Evolutionary conservation across 305 asterid species (phyloP), one percentile per base, ranked within the genome.

Genomic region (Fraxinus xanthoxyloides): DNA sequence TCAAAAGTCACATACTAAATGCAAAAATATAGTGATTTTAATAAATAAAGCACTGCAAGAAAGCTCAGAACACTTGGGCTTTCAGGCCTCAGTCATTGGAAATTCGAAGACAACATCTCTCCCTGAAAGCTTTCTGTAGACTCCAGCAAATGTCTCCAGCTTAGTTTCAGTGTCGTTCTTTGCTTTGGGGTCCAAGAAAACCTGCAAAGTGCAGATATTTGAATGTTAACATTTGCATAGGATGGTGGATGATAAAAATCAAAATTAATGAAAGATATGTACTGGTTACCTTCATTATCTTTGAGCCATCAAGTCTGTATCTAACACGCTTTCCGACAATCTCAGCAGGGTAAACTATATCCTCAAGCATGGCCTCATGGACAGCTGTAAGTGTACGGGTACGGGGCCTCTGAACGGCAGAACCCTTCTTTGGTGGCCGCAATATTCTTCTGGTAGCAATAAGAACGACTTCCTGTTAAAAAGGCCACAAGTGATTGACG

Each of bases 301-400:
- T 83, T 38, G 90, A 83, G 13, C 88, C 88, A 79, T 87, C 87
- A 36, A 85, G 23, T 19, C 83, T 84, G 82, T 79, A 87, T 81
- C 89, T 85, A 19, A 86, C 72, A 24, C 85, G 81, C 56, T 83
- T 87, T 34, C 88, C 90, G 38, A 87, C 90, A 65, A 87, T 87
- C 79, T 85, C 90, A 1, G 90, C 90, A 38, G 89, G 89, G 70
- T 75, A 65, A 24, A 85, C 90, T 28, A 87, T 51, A 76, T 87
- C 90, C 87, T 87, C 87, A 72, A 87, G 84, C 13, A 85, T 81
- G 76, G 88, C 89, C 48, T 85, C 89, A 28, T 87, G 90, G 59
- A 87, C 89, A 35, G 88, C 83, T 19, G 90, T 85, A 30, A 83
- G 88, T 3, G 90, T 87, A 21, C 90, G 83, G 67, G 81, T 75